phyloP scores from a whole-genome alignment of 768 basidiomycete species.

The Collybiopsis confluens region DNA sequence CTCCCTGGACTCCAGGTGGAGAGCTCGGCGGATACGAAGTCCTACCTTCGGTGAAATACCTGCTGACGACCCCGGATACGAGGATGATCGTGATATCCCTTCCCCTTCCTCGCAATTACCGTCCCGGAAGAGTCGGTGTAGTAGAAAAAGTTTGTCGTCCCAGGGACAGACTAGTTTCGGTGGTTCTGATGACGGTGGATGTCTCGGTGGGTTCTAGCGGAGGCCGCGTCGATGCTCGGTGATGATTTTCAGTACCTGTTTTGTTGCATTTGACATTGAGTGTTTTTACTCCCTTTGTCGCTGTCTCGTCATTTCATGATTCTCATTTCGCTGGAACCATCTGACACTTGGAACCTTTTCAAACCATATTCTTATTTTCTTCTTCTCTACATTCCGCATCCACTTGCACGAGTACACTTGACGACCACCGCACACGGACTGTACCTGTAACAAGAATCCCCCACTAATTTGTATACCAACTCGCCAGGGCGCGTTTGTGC shows the following conservation, averaged over 20 bases:
- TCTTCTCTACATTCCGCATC: not conserved
- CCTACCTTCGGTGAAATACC: not conserved
- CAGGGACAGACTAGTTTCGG: constrained; percentile 7
- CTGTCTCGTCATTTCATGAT: too few relatives aligned
- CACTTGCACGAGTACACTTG: not conserved
- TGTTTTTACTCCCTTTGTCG: not conserved
- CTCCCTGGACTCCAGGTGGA: not conserved
- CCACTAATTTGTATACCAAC: constrained; percentile 1
- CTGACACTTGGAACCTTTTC: not conserved
- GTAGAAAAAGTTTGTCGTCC: constrained; percentile 2
- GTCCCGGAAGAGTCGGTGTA: not conserved
- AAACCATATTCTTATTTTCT: not conserved
- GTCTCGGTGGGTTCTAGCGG: constrained; percentile 13
- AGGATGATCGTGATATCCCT: constrained; percentile 5
- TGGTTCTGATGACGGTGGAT: constrained; percentile 7
- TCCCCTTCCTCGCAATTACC: not conserved
- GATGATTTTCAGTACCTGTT: not conserved
- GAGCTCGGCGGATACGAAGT: constrained; percentile 2
- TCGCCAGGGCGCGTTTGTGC: too few relatives aligned
- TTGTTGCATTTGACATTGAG: not conserved
- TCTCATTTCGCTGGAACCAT: too few relatives aligned
- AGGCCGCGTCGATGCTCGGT: too few relatives aligned
- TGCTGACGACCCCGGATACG: constrained; percentile 7
- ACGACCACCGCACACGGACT: constrained; percentile 4
- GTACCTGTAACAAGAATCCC: constrained; percentile 3